Evolutionary conservation across 768 basidiomycete species (phyloP).

Genomic region (Termitomyces sp.): DNA sequence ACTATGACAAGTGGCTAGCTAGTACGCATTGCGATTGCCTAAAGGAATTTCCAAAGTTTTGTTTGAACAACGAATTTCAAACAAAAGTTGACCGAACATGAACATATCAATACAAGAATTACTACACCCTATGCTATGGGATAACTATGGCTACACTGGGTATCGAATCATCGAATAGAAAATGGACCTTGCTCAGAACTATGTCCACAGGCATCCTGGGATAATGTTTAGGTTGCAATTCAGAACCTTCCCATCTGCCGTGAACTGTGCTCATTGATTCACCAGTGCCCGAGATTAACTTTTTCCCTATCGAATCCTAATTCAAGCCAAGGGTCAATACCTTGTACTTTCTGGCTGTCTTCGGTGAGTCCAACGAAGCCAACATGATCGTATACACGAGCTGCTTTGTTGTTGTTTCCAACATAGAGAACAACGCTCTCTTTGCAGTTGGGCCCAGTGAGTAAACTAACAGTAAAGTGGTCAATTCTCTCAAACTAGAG

Average conservation of each 20-base stretch:
- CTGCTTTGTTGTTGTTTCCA: conserved; percentile 50
- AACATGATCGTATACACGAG: conserved; percentile 59
- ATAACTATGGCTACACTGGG: background rate
- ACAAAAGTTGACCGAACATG: background rate
- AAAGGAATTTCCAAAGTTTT: background rate
- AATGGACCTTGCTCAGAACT: background rate
- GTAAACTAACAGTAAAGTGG: conserved; percentile 26
- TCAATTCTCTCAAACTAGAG: background rate
- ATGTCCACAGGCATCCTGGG: background rate
- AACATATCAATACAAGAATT: background rate
- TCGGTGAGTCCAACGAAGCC: conserved; percentile 59
- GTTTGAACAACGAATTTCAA: background rate
- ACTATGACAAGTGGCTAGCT: conserved; percentile 1
- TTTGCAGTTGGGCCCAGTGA: conserved; percentile 27
- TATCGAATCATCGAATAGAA: background rate
- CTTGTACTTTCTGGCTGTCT: conserved; percentile 30
- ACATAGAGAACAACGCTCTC: conserved; percentile 63
- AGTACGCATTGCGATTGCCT: background rate
- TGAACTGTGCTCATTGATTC: conserved; percentile 14
- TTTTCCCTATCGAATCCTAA: conserved; percentile 51
- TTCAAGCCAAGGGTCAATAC: conserved; percentile 53
- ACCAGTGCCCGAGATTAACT: conserved; percentile 69
- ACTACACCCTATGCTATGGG: background rate
- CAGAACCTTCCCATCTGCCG: background rate
- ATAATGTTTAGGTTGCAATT: background rate